A percentile compares a stretch with the other conserved stretches of the same genome.
Conservation (phyloP, 2,329 filamentous ascomycete genomes). For the Monilinia polystroma region DNA sequence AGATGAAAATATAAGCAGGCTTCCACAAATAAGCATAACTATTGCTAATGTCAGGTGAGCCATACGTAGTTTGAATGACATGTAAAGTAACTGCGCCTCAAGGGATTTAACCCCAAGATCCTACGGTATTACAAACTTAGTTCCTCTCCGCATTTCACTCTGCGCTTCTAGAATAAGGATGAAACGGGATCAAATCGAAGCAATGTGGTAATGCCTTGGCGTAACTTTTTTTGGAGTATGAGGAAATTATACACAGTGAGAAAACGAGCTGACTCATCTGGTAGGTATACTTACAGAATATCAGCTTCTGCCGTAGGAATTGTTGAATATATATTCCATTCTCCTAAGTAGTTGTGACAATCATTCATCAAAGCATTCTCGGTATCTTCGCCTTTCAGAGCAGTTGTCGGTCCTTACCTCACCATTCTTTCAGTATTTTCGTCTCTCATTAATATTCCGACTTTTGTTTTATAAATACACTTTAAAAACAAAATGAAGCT, state of each 20-base stretch:
- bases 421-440: background rate
- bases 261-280: background rate
- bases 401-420: conserved; percentile 18
- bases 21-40: background rate
- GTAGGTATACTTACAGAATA: background rate
- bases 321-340: conserved; percentile 9
- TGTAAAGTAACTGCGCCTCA: conserved; percentile 4
- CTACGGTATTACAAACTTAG: conserved; percentile 5
- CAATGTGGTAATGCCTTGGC: background rate
- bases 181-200: conserved; percentile 8
- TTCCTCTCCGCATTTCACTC: background rate
- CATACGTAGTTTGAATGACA: background rate
- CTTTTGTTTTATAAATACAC: background rate
- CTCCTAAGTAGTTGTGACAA: background rate
- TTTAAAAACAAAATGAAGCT: conserved; percentile 13
- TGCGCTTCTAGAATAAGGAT: conserved; percentile 6
- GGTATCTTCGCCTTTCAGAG: background rate
- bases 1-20: conserved; percentile 14
- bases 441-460: background rate
- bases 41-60: too few relatives aligned
- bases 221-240: background rate
- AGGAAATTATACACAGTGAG: conserved; percentile 15
- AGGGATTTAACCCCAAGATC: conserved; percentile 16
- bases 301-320: background rate
- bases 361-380: background rate